Conservation (phyloP, 345 rosid genomes). For the Bruguiera parviflora region DNA sequence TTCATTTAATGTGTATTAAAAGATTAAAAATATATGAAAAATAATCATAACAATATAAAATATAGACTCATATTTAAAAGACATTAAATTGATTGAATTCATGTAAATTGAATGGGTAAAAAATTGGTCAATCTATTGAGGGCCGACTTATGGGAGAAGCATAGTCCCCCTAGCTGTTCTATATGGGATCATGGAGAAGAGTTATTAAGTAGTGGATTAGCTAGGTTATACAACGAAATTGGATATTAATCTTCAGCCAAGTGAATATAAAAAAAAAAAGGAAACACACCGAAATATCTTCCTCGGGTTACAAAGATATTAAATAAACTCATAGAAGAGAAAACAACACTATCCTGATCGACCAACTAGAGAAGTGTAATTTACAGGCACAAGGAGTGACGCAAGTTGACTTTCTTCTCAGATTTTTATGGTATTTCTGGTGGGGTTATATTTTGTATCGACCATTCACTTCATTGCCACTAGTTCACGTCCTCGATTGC, state of each 20-base stretch:
- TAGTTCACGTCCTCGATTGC: not conserved
- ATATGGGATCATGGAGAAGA: too few species aligned
- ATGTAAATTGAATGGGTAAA: too few species aligned
- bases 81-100: too few species aligned
- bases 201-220: too few species aligned
- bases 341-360: not conserved
- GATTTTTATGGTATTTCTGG: not conserved
- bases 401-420: not conserved
- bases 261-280: not conserved
- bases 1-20: too few species aligned
- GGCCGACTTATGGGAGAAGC: too few species aligned
- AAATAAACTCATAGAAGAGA: not conserved
- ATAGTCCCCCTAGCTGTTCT: too few species aligned
- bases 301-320: too few species aligned
- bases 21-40: too few species aligned
- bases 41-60: too few species aligned
- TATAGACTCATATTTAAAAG: too few species aligned
- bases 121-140: not conserved
- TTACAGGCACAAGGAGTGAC: not conserved
- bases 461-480: not conserved
- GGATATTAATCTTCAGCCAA: not conserved
- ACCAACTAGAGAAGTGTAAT: not conserved
- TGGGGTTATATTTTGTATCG: not conserved
- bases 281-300: not conserved
- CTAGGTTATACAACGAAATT: not conserved